Evolutionary conservation across 768 basidiomycete species (phyloP).

Genomic region (Termitomyces sp.): DNA sequence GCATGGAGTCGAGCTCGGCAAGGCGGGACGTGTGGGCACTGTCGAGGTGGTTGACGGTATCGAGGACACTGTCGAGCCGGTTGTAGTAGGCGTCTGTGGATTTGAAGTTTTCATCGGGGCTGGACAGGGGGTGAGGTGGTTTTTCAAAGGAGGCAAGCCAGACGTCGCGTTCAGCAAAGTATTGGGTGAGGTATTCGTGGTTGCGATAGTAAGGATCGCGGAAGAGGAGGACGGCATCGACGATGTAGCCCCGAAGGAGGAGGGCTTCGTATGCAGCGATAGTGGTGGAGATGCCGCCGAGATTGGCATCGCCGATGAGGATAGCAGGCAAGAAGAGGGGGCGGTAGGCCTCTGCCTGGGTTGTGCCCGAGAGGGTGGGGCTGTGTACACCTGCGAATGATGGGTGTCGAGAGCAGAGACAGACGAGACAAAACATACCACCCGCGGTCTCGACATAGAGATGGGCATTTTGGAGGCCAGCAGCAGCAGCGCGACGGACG

Average conservation of each 20-base stretch:
- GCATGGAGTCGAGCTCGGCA: constrained; percentile 74
- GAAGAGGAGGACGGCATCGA: constrained; percentile 84
- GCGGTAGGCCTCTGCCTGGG: constrained; percentile 84
- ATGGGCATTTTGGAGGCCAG: constrained; percentile 33
- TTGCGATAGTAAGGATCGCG: constrained; percentile 87
- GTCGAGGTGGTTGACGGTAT: constrained; percentile 59
- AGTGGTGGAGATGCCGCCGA: constrained; percentile 92
- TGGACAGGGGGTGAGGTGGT: constrained; percentile 51
- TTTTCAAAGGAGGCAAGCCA: constrained; percentile 49
- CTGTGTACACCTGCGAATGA: constrained; percentile 79
- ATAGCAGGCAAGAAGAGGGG: constrained; percentile 86
- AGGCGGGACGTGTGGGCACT: constrained; percentile 61
- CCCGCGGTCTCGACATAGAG: constrained; percentile 95
- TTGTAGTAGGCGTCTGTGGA: constrained; percentile 75
- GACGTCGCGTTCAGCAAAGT: constrained; percentile 73
- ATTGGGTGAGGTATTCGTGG: constrained; percentile 73
- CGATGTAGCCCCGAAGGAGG: constrained; percentile 81
- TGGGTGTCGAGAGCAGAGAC: background rate
- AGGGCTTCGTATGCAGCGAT: constrained; percentile 93
- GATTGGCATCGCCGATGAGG: constrained; percentile 81
- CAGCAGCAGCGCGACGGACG: constrained; percentile 47
- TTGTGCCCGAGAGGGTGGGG: constrained; percentile 77
- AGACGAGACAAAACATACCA: constrained; percentile 52
- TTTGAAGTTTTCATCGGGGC: constrained; percentile 42
- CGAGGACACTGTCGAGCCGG: constrained; percentile 36